Evolutionary conservation across 2,329 filamentous ascomycete species (phyloP), one percentile per base, ranked within the genome.

Genomic region (Aspergillus fumigatus): DNA sequence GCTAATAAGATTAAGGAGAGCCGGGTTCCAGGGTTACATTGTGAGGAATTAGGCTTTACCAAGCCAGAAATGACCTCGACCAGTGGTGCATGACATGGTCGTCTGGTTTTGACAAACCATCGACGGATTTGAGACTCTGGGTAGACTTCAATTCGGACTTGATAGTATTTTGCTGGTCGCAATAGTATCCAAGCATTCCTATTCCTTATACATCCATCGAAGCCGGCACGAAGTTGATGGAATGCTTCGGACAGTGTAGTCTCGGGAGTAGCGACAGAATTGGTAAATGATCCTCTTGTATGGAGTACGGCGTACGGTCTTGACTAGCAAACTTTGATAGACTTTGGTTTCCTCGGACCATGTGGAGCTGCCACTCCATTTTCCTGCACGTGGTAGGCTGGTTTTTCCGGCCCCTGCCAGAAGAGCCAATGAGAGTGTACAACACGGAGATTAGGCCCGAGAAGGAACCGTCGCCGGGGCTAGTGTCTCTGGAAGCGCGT

Each of bases 351-450:
- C 3, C 8, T 21, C 41, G 8, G 41, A 19, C n/a, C 41, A 45
- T 45, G 41, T 45, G 41, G 41, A 11, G n/a, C 41, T 4, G n/a
- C 1, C 8, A 9, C n/a, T 5, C 21, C 41, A 11, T 8, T 19
- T 21, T 45, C 41, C 41, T 40, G 47, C 57, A 59, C 57, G 57
- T 56, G 57, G 54, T 59, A 59, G 57, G 57, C 43, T 54, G 40
- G 40, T 49, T 35, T 59, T 49, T 56, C 57, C 57, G 57, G n/a
- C 54, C 51, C 57, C 35, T 29, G 57, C 50, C 40, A 9, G 6
- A 7, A 3, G 14, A 27, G 17, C 53, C 56, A 56, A 58, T 53
- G 3, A 35, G 14, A 1, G 6, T 7, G 7, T 3, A 29, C 1
- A 10, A 40, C 48, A 48, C 53, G 53, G 53, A 52, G 48, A 47